Conservation (phyloP, 2,329 filamentous ascomycete species). For the Colletotrichum destructivum region DNA sequence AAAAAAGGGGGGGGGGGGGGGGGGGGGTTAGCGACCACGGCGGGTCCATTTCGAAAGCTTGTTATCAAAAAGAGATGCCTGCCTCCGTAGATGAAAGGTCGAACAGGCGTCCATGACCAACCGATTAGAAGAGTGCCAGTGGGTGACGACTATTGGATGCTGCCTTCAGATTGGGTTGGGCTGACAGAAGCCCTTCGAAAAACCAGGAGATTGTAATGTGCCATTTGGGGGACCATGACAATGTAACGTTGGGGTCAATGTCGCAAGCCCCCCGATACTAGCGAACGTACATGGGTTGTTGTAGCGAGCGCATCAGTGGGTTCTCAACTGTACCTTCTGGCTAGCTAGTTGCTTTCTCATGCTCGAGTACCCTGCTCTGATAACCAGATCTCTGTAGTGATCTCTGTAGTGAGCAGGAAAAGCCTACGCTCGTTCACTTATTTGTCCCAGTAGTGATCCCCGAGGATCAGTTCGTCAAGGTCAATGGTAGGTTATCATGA, state of each 20-base stretch:
- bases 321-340: not conserved
- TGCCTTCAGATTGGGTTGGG: constrained; percentile 4
- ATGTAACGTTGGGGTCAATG: constrained; percentile 15
- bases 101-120: constrained; percentile 6
- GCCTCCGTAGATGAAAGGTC: constrained; percentile 7
- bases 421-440: too few relatives aligned
- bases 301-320: constrained; percentile 35
- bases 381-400: not conserved
- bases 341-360: not conserved
- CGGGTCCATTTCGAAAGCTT: constrained; percentile 20
- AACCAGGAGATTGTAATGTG: constrained; percentile 22
- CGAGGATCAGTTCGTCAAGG: not conserved
- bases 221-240: constrained; percentile 18
- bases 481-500: not conserved
- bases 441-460: not conserved
- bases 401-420: not conserved
- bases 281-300: not conserved
- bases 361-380: not conserved
- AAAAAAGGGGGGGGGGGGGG: constrained; percentile 6
- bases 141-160: not conserved
- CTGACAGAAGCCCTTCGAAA: not conserved
- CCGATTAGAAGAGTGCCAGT: constrained; percentile 1
- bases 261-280: not conserved
- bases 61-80: constrained; percentile 14
- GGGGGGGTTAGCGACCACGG: not conserved